Evolutionary conservation across 176 grass and related monocot genomes (phyloP).

Genomic region (Dactylis glomerata): DNA sequence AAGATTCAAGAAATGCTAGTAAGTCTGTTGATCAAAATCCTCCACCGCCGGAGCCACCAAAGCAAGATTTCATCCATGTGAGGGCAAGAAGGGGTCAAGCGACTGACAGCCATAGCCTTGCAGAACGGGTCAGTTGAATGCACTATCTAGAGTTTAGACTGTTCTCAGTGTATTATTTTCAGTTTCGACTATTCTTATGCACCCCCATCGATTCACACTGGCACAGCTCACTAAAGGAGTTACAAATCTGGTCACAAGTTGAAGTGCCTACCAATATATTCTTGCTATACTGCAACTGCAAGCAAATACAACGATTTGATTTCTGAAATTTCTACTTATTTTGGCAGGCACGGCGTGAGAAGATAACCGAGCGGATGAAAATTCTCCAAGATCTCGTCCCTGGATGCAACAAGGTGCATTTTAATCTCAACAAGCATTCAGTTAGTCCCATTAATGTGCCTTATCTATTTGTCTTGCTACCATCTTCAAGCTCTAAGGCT

Average conservation of each 20-base stretch:
- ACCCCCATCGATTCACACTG: neutral
- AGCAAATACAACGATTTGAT: neutral
- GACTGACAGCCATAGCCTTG: slow-evolving; percentile 94
- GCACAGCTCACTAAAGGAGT: neutral
- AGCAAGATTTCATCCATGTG: slow-evolving; percentile 98
- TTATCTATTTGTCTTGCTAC: neutral
- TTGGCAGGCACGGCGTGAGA: slow-evolving; percentile 85
- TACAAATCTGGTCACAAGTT: neutral
- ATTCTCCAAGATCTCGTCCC: slow-evolving; percentile 94
- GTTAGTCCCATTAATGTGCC: neutral
- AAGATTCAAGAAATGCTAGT: slow-evolving; percentile 55
- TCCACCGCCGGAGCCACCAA: slow-evolving; percentile 46
- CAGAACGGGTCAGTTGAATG: slow-evolving; percentile 77
- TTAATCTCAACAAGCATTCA: slow-evolving; percentile 14
- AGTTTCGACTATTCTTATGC: slow-evolving; percentile 1
- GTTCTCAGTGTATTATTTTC: neutral
- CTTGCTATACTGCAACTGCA: neutral
- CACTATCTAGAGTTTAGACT: neutral
- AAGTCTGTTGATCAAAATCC: slow-evolving; percentile 59
- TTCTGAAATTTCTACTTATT: slow-evolving; percentile 22
- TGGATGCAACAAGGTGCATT: slow-evolving; percentile 90
- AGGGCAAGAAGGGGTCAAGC: slow-evolving; percentile 97
- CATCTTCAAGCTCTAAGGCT: neutral
- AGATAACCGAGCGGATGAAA: slow-evolving; percentile 98
- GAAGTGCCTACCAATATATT: neutral